Conservation (phyloP, 805 yeast genomes). For the Metahyphopichia silvanorum region DNA sequence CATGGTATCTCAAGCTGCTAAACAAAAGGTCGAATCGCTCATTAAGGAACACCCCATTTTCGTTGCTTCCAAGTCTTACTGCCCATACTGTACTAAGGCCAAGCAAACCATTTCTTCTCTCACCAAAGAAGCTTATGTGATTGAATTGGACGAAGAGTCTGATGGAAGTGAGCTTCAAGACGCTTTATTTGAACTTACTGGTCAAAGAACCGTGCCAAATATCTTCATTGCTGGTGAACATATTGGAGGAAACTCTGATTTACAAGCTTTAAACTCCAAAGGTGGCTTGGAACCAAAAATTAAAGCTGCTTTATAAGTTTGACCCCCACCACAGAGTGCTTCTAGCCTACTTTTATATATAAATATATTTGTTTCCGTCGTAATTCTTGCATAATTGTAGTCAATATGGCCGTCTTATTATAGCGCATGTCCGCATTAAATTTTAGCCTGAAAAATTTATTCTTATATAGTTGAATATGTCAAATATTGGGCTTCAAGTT, state of each 20-base stretch:
- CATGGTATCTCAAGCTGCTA: slow-evolving; percentile 59
- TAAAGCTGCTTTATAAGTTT: slow-evolving; percentile 33
- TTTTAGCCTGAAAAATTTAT: too few relatives aligned
- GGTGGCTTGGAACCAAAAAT: slow-evolving; percentile 54
- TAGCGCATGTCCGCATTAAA: too few relatives aligned
- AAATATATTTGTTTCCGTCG: too few relatives aligned
- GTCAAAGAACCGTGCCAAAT: slow-evolving; percentile 93
- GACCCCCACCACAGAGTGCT: too few relatives aligned
- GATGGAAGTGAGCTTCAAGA: slow-evolving; percentile 82
- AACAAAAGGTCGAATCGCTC: slow-evolving; percentile 56
- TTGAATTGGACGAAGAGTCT: slow-evolving; percentile 52
- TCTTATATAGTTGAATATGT: too few relatives aligned
- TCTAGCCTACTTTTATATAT: too few relatives aligned
- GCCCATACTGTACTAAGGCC: slow-evolving; percentile 43
- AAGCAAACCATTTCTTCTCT: slow-evolving; percentile 41
- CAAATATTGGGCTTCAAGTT: slow-evolving; percentile 51
- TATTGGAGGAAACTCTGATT: slow-evolving; percentile 92
- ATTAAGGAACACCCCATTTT: slow-evolving; percentile 67
- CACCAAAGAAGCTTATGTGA: slow-evolving; percentile 45
- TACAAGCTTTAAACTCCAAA: slow-evolving; percentile 63
- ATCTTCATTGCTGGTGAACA: slow-evolving; percentile 88
- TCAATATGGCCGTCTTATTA: too few relatives aligned
- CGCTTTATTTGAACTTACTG: slow-evolving; percentile 72
- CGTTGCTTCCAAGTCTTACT: slow-evolving; percentile 68
- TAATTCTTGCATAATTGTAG: too few relatives aligned